Evolutionary conservation across 331 rosid genomes (phyloP), one percentile per base, ranked within the genome.

Genomic region (Spiraea crenata): DNA sequence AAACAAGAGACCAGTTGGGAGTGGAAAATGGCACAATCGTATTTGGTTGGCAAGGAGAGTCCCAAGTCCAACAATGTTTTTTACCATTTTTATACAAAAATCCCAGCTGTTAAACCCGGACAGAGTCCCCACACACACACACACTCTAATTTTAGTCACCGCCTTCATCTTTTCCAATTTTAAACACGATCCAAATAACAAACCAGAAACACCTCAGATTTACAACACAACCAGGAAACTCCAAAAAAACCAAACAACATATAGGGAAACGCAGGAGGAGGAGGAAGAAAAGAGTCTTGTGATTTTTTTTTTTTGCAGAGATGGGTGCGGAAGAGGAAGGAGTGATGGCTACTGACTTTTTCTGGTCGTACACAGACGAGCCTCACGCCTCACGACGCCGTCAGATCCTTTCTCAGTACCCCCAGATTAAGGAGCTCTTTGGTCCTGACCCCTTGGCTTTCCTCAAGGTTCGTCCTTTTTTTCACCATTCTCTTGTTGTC

Each of bases 351-450:
- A 85, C 77, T 0, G 96, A 87, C 72, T 93, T 93, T 77, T 90
- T 93, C 77, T 93, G 98, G 97, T 89, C 98, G 0, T 93, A 89
- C 78, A 87, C 96, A 3, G 98, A 93, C 7, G 97, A 93, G 76
- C 98, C 97, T 45, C 98, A 90, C 61, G 95, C 96, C 63, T 77
- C 96, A 11, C 85, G 97, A 57, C 91, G 98, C 31, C 96, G 97
- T 75, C 87, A 84, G 87, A 93, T 93, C 68, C 98, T 93, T 86
- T 87, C 91, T 60, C 86, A 82, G 74, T 85, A 93, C 80, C 98
- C 98, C 80, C 97, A 87, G 55, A 85, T 93, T 71, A 89, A 89
- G 60, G 77, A 89, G 57, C 95, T 93, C 25, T 89, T 93, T 65
- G 97, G 98, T 54, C 97, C 97, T 35, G 98, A 93, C 45, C 79